phyloP scores from a whole-genome alignment of 768 basidiomycete species.

The Suillus cothurnatus region DNA sequence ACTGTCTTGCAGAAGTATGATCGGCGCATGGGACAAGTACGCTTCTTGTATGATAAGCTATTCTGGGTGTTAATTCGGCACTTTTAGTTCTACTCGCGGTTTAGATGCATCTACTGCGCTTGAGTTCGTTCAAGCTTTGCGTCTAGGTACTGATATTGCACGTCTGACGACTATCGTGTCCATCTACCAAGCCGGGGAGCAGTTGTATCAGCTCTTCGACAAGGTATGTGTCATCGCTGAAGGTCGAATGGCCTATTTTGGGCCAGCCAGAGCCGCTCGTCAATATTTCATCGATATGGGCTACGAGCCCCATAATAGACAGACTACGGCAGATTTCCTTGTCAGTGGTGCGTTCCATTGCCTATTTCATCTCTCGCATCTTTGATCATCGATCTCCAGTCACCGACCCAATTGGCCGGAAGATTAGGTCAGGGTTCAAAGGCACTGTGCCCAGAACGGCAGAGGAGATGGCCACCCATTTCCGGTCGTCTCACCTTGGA shows the following conservation, averaged over 20 bases:
- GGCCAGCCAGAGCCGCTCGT: constrained; percentile 50
- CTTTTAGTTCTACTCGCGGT: constrained; percentile 61
- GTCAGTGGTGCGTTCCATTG: constrained; percentile 37
- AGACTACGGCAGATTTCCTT: constrained; percentile 64
- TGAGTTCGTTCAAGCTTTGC: constrained; percentile 69
- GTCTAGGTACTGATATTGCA: constrained; percentile 61
- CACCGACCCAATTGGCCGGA: constrained; percentile 63
- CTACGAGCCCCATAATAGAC: constrained; percentile 52
- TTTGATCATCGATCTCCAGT: constrained; percentile 35
- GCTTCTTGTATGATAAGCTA: constrained; percentile 12
- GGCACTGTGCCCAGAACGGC: constrained; percentile 51
- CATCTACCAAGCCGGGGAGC: constrained; percentile 83
- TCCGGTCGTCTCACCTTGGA: constrained; percentile 42
- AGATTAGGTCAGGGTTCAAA: constrained; percentile 43
- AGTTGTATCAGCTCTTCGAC: constrained; percentile 64
- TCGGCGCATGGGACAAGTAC: constrained; percentile 81
- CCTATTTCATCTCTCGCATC: background rate
- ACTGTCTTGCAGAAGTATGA: constrained; percentile 58
- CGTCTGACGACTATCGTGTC: constrained; percentile 70
- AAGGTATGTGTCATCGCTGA: constrained; percentile 65
- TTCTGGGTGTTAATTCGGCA: background rate
- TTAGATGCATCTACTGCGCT: constrained; percentile 71
- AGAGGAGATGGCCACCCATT: constrained; percentile 56
- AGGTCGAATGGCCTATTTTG: constrained; percentile 59
- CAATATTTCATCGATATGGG: constrained; percentile 61